Percentiles rank a stretch among this genome's conserved stretches.
phyloP scores from a whole-genome alignment of 208 protist species.

The Dictyostelium gargantuum region DNA sequence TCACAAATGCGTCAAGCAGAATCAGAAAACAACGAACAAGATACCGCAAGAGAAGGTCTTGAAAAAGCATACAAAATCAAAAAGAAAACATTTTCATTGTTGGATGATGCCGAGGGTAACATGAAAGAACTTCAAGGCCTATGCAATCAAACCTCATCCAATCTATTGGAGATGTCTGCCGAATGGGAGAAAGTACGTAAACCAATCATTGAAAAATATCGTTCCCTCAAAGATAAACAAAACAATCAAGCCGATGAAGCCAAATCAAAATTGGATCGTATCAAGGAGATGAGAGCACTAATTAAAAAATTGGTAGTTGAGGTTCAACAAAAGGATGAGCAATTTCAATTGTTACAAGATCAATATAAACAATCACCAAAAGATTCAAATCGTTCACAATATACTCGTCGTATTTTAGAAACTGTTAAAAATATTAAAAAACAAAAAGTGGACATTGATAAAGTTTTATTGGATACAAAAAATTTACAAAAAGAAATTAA shows the following conservation, averaged over 20 bases:
- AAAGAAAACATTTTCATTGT: slow-evolving; percentile 76
- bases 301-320: slow-evolving; percentile 74
- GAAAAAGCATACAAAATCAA: slow-evolving; percentile 75
- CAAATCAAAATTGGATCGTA: slow-evolving; percentile 67
- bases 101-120: slow-evolving; percentile 78
- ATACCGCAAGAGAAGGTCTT: slow-evolving; percentile 36
- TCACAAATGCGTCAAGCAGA: slow-evolving; percentile 48
- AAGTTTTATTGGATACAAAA: slow-evolving; percentile 73
- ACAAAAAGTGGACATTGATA: slow-evolving; percentile 80
- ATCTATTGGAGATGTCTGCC: slow-evolving; percentile 53
- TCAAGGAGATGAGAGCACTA: slow-evolving; percentile 71
- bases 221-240: slow-evolving; percentile 47
- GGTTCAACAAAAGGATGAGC: slow-evolving; percentile 73
- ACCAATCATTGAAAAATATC: slow-evolving; percentile 73
- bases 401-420: slow-evolving; percentile 77
- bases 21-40: slow-evolving; percentile 52
- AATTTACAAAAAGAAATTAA: slow-evolving; percentile 79
- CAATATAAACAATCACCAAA: slow-evolving; percentile 71
- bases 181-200: slow-evolving; percentile 64
- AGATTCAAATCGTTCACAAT: slow-evolving; percentile 71
- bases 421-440: slow-evolving; percentile 83
- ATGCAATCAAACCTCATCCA: not conserved
- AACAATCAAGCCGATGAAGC: slow-evolving; percentile 62
- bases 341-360: slow-evolving; percentile 70
- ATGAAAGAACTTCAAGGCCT: slow-evolving; percentile 69